phyloP scores from a whole-genome alignment of 352 stramenopile genomes.

The Globisporangium camurandrum region DNA sequence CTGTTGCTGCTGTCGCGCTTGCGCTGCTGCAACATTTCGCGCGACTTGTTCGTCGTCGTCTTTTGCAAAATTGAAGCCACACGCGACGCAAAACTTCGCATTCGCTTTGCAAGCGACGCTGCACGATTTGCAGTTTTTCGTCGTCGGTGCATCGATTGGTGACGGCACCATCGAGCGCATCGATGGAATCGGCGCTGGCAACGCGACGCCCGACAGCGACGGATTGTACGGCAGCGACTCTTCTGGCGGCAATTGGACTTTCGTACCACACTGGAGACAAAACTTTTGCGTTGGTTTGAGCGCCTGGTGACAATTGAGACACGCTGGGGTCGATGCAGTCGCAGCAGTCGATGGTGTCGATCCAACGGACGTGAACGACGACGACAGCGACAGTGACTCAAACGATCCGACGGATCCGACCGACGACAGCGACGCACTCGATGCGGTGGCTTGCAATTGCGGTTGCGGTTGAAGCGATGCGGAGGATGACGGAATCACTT shows the following conservation, averaged over 20 bases:
- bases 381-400: conserved; percentile 13
- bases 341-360: conserved; percentile 2
- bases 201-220: conserved; percentile 24
- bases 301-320: conserved; percentile 33
- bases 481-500: too few relatives aligned
- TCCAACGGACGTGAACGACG: too few relatives aligned
- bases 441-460: conserved; percentile 9
- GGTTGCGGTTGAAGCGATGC: too few relatives aligned
- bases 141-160: conserved; percentile 24
- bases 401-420: conserved; percentile 18
- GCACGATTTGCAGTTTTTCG: conserved; percentile 61
- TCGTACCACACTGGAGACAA: conserved; percentile 70
- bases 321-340: conserved; percentile 17
- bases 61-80: conserved; percentile 71
- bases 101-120: conserved; percentile 63
- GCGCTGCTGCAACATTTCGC: conserved; percentile 60
- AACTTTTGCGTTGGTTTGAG: conserved; percentile 69
- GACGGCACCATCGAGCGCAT: too few relatives aligned
- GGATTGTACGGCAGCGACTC: conserved; percentile 18
- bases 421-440: conserved; percentile 22
- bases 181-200: conserved; percentile 51
- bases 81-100: conserved; percentile 78
- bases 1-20: conserved; percentile 32
- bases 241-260: conserved; percentile 16
- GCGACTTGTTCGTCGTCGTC: conserved; percentile 74